These are phyloP conservation scores for Penicillium arizonense DNA, from an alignment of 495 filamentous ascomycete species.

Conservation along the genomic window DNA sequence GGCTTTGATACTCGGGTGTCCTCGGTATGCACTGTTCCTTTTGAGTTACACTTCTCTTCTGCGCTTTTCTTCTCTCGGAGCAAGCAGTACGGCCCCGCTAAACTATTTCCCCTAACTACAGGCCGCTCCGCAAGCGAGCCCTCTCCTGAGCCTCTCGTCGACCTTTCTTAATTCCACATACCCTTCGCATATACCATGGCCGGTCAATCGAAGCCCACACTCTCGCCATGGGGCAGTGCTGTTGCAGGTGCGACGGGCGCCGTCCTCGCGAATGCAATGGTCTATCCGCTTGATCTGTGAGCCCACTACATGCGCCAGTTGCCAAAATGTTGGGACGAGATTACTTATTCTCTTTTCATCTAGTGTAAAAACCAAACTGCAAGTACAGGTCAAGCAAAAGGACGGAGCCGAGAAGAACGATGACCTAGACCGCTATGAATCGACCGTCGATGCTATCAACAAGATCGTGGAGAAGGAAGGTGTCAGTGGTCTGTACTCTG, in stretches of 20 bases:
- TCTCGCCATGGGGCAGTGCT: conserved; percentile 93
- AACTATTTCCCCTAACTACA: conserved; percentile 21
- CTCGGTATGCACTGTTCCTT: conserved; percentile 1
- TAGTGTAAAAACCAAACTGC: conserved; percentile 94
- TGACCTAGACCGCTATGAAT: conserved; percentile 71
- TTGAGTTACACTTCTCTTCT: neutral
- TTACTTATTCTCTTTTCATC: conserved; percentile 11
- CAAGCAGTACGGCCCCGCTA: conserved; percentile 15
- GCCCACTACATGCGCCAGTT: conserved; percentile 4
- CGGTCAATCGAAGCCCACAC: conserved; percentile 73
- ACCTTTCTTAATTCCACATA: conserved; percentile 4
- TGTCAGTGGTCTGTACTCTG: conserved; percentile 78
- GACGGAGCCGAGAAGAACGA: conserved; percentile 29
- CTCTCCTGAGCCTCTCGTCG: conserved; percentile 5
- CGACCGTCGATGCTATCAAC: conserved; percentile 80
- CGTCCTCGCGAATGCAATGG: conserved; percentile 90
- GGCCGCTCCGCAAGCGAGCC: conserved; percentile 5
- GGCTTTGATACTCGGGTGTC: conserved; percentile 2
- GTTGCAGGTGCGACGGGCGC: conserved; percentile 92
- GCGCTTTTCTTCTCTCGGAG: neutral
- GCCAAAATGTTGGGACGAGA: neutral
- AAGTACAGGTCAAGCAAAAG: conserved; percentile 82
- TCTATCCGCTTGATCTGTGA: conserved; percentile 96
- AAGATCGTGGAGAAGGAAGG: conserved; percentile 87
- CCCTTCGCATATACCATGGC: conserved; percentile 53